A percentile compares a stretch with the other conserved stretches of the same genome.
Conservation (phyloP, 139 green algal genomes). For the Chlorella sp. region DNA sequence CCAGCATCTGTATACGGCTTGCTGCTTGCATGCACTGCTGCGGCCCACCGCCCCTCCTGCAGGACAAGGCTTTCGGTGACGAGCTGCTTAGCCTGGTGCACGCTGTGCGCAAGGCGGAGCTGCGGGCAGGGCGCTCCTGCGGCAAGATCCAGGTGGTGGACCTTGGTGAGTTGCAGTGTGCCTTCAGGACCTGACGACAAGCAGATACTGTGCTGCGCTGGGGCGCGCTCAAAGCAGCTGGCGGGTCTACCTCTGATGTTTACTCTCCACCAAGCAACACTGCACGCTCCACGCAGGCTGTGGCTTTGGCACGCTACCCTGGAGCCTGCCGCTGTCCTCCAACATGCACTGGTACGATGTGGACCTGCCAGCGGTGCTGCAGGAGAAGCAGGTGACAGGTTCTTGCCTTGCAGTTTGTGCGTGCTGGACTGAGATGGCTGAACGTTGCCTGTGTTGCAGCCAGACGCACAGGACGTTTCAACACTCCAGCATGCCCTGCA, state of each 20-base stretch:
- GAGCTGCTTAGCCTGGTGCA: conserved; percentile 16
- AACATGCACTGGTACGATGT: conserved; percentile 9
- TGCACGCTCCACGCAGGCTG: not conserved
- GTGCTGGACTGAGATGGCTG: too few relatives aligned
- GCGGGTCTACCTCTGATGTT: too few relatives aligned
- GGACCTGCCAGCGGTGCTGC: not conserved
- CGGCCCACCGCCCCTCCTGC: too few relatives aligned
- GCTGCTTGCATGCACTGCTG: too few relatives aligned
- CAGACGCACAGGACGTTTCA: too few relatives aligned
- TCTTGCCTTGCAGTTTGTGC: too few relatives aligned
- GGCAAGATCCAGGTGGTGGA: not conserved
- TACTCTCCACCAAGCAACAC: too few relatives aligned
- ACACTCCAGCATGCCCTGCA: too few relatives aligned
- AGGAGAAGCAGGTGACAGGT: not conserved
- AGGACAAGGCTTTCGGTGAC: not conserved
- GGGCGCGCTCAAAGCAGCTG: not conserved
- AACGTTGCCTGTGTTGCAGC: too few relatives aligned
- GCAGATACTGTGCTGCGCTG: too few relatives aligned
- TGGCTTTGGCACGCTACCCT: conserved; percentile 1
- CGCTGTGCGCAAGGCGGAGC: not conserved
- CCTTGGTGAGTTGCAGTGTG: not conserved
- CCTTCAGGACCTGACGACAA: not conserved
- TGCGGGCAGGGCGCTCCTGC: not conserved
- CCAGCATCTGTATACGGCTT: too few relatives aligned
- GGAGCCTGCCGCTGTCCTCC: not conserved